Base-by-base conservation (phyloP, 495 filamentous ascomycete genomes). In the Aspergillus nanangensis region DNA sequence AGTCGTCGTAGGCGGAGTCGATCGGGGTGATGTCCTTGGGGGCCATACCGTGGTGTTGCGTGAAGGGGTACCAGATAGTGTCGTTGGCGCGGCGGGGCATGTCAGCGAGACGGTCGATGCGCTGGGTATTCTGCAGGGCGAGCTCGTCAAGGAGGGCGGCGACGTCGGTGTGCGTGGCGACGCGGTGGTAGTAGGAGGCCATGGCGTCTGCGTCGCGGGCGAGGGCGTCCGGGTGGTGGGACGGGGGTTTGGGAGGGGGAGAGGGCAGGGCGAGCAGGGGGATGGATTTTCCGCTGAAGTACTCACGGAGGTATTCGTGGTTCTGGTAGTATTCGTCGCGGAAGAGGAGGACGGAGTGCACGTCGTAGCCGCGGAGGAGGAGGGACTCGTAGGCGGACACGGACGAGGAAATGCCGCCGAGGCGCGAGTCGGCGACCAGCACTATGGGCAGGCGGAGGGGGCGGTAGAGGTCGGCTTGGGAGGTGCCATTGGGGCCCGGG, bases 1-100 rank as follows among this genome's bases (percentile, higher is more conserved):
- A 81, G 55, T 88, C 85, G 14, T 81, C 84, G 44, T 81, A 76
- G 0, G 87, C 87, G 0, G 87, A 88, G 53, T 91, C 87, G 45
- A 91, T 87, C 1, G 76, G 72, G 1, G 78, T 70, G 44, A 90
- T 87, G 23, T 77, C 77, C 23, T 79, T 64, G 4, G 75, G 55
- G 3, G 60, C 60, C 44, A 86, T 70, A 33, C 71, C 71, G n/a
- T 76, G 71, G 33, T 91, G 87, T 55, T 91, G 87, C 8, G 84
- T 90, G 41, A 91, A 91, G 0, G 87, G 87, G 50, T 88, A 87
- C 87, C 87, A 91, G 40, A 91, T 87, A 5, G 68, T 60, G 19
- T 75, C 58, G 19, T 75, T 61, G 0, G 86, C 87, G 23, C 70
- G 61, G 2, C 52, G 48, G 5, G 76, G 51, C 83, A 90, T 85